Conservation (phyloP, 352 stramenopile species). For the Plasmopara muralis region DNA sequence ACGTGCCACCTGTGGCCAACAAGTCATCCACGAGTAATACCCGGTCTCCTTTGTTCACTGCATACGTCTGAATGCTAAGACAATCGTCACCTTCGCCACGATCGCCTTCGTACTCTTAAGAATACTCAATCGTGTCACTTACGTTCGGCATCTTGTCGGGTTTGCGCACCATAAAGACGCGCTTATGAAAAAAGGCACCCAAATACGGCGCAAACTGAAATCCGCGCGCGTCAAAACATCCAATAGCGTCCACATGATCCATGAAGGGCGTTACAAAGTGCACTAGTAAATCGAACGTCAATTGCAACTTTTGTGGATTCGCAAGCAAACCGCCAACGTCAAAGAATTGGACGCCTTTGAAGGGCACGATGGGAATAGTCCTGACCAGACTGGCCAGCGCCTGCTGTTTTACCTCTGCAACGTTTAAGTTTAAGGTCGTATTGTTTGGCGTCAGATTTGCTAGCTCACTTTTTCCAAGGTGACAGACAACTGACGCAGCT, state of each 20-base stretch:
- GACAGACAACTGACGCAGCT: too few relatives aligned
- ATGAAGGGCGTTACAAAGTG: constrained; percentile 51
- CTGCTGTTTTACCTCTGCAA: constrained; percentile 42
- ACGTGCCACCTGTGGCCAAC: constrained; percentile 94
- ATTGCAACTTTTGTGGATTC: constrained; percentile 82
- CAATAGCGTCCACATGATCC: constrained; percentile 68
- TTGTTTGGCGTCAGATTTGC: too few relatives aligned
- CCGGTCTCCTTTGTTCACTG: constrained; percentile 65
- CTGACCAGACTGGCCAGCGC: constrained; percentile 65
- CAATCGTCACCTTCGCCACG: constrained; percentile 71
- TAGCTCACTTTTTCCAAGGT: too few relatives aligned
- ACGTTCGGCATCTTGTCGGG: constrained; percentile 95
- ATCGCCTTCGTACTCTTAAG: constrained; percentile 91
- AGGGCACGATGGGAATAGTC: constrained; percentile 93
- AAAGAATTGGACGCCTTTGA: constrained; percentile 97
- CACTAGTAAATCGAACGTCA: constrained; percentile 92
- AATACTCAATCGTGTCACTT: constrained; percentile 88
- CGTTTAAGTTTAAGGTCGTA: constrained; percentile 28
- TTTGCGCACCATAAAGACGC: constrained; percentile 98
- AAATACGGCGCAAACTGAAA: constrained; percentile 96
- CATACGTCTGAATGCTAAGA: constrained; percentile 82
- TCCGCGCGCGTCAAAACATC: constrained; percentile 94
- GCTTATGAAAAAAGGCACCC: constrained; percentile 92
- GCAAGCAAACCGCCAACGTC: constrained; percentile 94
- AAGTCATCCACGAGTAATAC: constrained; percentile 97